Percentiles rank a stretch among this genome's conserved stretches.
Conservation (phyloP, 2,329 filamentous ascomycete species). For the Salinomyces thailandicus region DNA sequence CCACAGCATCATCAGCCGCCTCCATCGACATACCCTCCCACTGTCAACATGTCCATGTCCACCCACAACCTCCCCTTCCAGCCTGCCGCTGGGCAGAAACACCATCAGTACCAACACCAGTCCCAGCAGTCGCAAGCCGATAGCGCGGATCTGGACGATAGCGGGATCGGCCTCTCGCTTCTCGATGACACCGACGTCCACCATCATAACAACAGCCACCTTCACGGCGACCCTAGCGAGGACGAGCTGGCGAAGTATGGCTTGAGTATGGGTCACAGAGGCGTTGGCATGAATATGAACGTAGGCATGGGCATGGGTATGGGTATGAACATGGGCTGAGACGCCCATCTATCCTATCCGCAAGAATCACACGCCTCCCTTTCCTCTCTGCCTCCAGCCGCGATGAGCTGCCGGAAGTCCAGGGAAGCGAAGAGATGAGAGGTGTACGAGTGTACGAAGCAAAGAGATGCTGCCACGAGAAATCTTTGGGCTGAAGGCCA, state of each 20-base stretch:
- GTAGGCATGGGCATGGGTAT: constrained; percentile 6
- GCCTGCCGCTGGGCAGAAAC: constrained; percentile 6
- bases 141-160: constrained; percentile 28
- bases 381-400: no score
- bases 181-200: constrained; percentile 24
- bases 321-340: no score
- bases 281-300: constrained; percentile 1
- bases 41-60: no score
- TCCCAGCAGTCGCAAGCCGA: constrained; percentile 6
- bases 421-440: neutral
- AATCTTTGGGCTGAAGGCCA: neutral
- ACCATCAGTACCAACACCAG: constrained; percentile 8
- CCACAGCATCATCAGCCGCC: constrained; percentile 6
- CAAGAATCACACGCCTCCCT: no score
- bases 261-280: no score
- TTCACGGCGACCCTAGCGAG: no score
- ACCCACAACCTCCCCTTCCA: constrained; percentile 10
- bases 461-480: no score
- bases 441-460: neutral
- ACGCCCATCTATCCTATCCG: no score
- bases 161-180: constrained; percentile 28
- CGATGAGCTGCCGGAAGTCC: no score
- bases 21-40: no score
- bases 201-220: no score
- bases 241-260: no score